Evolutionary conservation across 164 flowering plant species (phyloP).

Genomic region (Akebia trifoliata): DNA sequence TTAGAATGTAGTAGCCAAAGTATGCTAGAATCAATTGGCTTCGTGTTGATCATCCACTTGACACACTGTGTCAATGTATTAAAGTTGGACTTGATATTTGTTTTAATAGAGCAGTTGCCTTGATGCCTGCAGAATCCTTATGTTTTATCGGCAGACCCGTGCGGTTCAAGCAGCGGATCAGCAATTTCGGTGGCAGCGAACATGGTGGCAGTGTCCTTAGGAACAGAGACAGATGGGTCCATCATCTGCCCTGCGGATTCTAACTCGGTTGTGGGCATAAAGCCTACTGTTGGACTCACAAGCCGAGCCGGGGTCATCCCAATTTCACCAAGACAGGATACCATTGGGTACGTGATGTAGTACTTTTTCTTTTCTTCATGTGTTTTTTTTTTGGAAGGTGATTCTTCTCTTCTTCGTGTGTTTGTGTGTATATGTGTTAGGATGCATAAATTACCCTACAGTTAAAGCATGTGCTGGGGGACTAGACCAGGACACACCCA

Average conservation of each 20-base stretch:
- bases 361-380: background rate
- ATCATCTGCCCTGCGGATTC: constrained; percentile 28
- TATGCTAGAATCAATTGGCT: too few relatives aligned
- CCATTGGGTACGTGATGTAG: constrained; percentile 24
- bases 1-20: too few relatives aligned
- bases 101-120: too few relatives aligned
- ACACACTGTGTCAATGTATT: too few relatives aligned
- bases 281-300: constrained; percentile 46
- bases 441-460: too few relatives aligned
- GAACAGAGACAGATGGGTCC: constrained; percentile 40
- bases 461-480: too few relatives aligned
- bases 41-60: too few relatives aligned
- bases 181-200: constrained; percentile 40
- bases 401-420: background rate
- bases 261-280: constrained; percentile 37
- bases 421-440: too few relatives aligned
- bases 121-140: constrained; percentile 29
- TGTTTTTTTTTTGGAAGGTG: background rate
- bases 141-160: constrained; percentile 17
- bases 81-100: too few relatives aligned
- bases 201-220: constrained; percentile 33
- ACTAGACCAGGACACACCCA: too few relatives aligned
- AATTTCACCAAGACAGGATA: constrained; percentile 29
- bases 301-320: constrained; percentile 40
- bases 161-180: constrained; percentile 44